Evolutionary conservation across 306 rosid genomes (phyloP).

Genomic region (Rubus parviflorus): DNA sequence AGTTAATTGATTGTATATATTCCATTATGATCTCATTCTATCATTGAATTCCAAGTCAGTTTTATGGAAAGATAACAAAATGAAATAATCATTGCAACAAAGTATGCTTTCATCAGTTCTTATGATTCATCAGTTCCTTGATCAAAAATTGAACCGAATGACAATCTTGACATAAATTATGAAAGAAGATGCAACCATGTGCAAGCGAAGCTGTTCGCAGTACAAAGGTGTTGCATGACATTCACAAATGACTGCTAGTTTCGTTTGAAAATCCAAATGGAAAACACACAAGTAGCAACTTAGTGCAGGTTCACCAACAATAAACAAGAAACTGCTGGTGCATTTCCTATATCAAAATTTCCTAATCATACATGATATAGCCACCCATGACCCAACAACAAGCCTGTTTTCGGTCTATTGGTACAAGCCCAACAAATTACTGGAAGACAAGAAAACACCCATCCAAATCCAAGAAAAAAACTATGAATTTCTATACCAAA

Average conservation of each 20-base stretch:
- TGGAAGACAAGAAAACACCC: too few relatives aligned
- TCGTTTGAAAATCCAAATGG: neutral
- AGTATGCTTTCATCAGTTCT: neutral
- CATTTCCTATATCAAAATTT: too few relatives aligned
- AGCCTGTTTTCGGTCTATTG: neutral
- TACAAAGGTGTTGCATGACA: neutral
- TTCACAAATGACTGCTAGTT: neutral
- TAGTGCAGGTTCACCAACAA: neutral
- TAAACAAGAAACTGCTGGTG: neutral
- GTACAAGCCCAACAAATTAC: neutral
- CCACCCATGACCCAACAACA: neutral
- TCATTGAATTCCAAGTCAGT: neutral
- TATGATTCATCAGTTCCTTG: too few relatives aligned
- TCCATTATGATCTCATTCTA: neutral
- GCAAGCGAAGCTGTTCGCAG: neutral
- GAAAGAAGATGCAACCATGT: neutral
- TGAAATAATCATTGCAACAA: too few relatives aligned
- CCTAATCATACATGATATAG: constrained; percentile 1
- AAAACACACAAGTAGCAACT: constrained; percentile 3
- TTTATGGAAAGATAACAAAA: too few relatives aligned
- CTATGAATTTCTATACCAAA: too few relatives aligned
- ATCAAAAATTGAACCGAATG: too few relatives aligned
- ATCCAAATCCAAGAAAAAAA: too few relatives aligned
- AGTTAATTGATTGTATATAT: neutral
- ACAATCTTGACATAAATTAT: neutral